Conservation (phyloP, 495 filamentous ascomycete species). For the Aspergillus affinis region DNA sequence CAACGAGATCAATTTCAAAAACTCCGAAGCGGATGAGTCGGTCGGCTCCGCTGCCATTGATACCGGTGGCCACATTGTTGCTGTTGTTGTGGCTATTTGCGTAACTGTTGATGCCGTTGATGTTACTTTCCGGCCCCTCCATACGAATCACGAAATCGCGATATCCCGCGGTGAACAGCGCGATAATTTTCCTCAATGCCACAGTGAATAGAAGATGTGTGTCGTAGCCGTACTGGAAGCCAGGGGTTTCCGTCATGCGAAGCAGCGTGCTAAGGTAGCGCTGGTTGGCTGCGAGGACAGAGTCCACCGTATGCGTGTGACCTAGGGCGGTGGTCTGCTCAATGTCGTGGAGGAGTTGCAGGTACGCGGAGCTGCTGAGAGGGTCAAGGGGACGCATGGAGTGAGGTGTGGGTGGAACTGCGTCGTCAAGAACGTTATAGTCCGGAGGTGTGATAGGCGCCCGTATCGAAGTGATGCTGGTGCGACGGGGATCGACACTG, state of each 20-base stretch:
- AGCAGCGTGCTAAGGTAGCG: conserved; percentile 15
- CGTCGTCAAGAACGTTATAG: neutral
- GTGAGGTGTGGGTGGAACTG: neutral
- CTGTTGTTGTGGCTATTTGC: no score
- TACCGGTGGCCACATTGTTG: neutral
- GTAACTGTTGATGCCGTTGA: no score
- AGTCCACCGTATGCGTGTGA: conserved; percentile 7
- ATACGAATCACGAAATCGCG: conserved; percentile 7
- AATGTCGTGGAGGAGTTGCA: conserved; percentile 18
- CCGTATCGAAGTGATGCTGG: conserved; percentile 4
- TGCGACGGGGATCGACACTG: conserved; percentile 1
- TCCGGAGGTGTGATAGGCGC: conserved; percentile 4
- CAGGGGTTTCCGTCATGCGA: conserved; percentile 8
- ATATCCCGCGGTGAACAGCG: conserved; percentile 15
- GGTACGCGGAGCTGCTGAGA: conserved; percentile 8
- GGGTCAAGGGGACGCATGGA: neutral
- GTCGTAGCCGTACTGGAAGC: conserved; percentile 12
- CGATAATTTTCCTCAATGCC: conserved; percentile 16
- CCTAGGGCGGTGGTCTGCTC: conserved; percentile 12
- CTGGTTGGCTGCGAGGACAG: conserved; percentile 16
- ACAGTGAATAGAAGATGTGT: conserved; percentile 19
- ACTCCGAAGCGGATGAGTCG: conserved; percentile 17
- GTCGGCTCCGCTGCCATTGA: no score
- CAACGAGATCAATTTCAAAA: conserved; percentile 18
- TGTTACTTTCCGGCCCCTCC: neutral